Conservation (phyloP, 2,329 filamentous ascomycete genomes). For the Aureobasidium sp. region DNA sequence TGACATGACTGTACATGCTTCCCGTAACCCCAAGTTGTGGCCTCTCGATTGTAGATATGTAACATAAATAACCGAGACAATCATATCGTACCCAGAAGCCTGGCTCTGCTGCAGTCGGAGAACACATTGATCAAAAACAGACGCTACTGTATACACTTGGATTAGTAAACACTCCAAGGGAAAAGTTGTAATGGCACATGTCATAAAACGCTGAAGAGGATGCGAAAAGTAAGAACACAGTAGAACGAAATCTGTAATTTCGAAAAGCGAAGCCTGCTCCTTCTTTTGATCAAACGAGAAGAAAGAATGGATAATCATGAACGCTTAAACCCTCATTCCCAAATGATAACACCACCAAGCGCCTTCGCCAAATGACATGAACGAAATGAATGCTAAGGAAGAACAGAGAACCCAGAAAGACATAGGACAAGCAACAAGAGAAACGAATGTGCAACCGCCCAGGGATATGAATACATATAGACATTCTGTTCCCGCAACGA, state of each 20-base stretch:
- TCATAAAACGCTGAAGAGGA: too few relatives aligned
- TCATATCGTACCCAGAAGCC: too few relatives aligned
- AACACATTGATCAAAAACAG: too few relatives aligned
- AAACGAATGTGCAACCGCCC: not conserved
- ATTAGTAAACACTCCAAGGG: too few relatives aligned
- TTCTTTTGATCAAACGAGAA: not conserved
- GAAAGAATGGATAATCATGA: not conserved
- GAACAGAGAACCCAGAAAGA: not conserved
- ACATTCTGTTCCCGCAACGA: not conserved
- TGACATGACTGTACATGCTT: too few relatives aligned
- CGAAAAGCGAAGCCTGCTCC: not conserved
- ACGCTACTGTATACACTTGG: too few relatives aligned
- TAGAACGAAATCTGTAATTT: not conserved
- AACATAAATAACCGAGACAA: too few relatives aligned
- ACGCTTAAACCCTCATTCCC: not conserved
- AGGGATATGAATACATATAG: not conserved
- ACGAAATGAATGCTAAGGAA: not conserved
- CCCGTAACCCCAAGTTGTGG: too few relatives aligned
- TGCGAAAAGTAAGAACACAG: too few relatives aligned
- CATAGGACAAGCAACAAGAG: not conserved
- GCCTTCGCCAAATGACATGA: conserved; percentile 1
- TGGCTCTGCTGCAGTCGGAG: too few relatives aligned
- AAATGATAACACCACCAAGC: not conserved
- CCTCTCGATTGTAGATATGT: too few relatives aligned
- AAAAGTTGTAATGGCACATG: too few relatives aligned